Conservation (phyloP, 73 alveolate genomes). For the Paramecium pentaurelia region DNA sequence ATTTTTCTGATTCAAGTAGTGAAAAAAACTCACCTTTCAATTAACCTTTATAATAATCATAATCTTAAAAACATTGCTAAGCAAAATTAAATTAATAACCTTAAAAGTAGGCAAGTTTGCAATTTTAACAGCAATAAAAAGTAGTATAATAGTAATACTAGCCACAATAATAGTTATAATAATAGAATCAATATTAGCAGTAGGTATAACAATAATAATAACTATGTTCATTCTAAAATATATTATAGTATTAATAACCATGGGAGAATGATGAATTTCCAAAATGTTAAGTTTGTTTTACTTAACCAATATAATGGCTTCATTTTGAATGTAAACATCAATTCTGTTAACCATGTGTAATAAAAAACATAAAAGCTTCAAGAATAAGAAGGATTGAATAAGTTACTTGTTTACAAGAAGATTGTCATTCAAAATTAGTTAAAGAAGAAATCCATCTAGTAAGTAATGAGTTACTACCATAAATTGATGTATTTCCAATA, state of each 20-base stretch:
- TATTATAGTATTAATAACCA: neutral
- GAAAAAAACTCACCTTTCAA: neutral
- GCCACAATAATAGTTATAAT: neutral
- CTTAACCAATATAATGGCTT: neutral
- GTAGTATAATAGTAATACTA: neutral
- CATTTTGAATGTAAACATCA: conserved; percentile 7
- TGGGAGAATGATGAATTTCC: neutral
- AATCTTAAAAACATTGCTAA: neutral
- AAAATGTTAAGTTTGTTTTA: neutral
- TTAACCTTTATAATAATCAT: neutral
- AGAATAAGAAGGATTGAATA: neutral
- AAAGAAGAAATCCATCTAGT: neutral
- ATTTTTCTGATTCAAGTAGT: neutral
- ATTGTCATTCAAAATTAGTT: neutral
- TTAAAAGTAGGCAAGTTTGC: neutral
- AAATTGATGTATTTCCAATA: neutral
- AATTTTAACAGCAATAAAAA: neutral
- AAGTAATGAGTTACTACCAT: neutral
- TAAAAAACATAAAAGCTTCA: neutral
- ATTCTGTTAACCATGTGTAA: neutral
- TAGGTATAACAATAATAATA: neutral
- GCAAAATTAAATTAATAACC: neutral
- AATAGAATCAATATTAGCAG: neutral
- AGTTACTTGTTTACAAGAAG: neutral
- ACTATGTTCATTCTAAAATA: neutral